phyloP scores from a whole-genome alignment of 495 filamentous ascomycete species.

The Penicillium mononematosum region DNA sequence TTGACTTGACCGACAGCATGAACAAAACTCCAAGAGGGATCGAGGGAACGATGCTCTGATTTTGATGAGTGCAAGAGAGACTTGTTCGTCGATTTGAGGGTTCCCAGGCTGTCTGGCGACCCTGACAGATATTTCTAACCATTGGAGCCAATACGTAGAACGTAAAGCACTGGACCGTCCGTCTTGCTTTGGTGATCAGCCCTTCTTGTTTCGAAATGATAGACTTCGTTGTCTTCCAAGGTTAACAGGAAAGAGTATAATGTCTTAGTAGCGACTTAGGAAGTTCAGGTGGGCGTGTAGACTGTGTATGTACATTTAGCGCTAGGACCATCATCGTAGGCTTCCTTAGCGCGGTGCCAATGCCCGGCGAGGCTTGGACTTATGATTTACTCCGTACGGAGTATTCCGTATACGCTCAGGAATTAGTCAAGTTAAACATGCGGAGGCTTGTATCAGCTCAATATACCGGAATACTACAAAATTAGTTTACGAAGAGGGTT shows the following conservation, averaged over 20 bases:
- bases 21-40: no score
- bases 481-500: neutral
- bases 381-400: neutral
- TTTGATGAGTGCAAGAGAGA: neutral
- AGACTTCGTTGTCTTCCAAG: neutral
- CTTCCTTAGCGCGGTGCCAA: neutral
- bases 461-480: neutral
- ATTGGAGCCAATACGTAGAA: neutral
- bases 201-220: neutral
- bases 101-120: neutral
- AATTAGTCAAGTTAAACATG: no score
- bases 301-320: neutral
- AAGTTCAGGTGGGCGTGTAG: neutral
- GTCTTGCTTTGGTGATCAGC: neutral
- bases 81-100: neutral
- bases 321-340: no score
- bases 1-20: no score
- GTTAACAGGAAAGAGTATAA: neutral
- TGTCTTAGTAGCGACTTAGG: neutral
- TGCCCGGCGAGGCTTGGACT: neutral
- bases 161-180: neutral
- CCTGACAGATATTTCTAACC: neutral
- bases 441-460: neutral
- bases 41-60: no score
- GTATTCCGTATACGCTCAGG: neutral